These are phyloP conservation scores for Crucihimalaya himalaica DNA, from an alignment of 345 rosid genomes.

Conservation along the genomic window DNA sequence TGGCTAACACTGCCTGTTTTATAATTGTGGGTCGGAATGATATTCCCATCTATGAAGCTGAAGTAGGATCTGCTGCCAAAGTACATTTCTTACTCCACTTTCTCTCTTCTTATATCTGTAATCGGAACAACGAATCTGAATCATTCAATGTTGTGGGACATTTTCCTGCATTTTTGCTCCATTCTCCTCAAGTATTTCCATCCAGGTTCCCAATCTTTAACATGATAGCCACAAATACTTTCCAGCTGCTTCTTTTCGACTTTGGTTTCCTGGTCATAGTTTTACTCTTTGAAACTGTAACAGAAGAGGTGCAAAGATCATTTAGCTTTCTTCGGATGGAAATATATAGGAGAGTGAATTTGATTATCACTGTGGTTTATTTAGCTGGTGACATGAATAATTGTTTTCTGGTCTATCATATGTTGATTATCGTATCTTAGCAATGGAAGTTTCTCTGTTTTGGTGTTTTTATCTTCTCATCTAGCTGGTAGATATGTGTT, in stretches of 20 bases:
- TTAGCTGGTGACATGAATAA: not conserved
- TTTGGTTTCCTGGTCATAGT: not conserved
- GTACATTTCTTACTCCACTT: constrained; percentile 42
- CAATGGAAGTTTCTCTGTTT: not conserved
- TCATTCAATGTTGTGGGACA: not conserved
- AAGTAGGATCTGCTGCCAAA: constrained; percentile 89
- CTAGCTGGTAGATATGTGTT: constrained; percentile 13
- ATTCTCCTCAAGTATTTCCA: not conserved
- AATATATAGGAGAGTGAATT: not conserved
- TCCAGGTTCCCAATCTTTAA: not conserved
- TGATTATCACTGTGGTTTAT: not conserved
- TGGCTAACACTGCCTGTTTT: constrained; percentile 92
- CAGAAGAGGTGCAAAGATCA: not conserved
- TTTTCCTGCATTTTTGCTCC: not conserved
- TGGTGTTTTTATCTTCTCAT: not conserved
- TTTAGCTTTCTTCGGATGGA: not conserved
- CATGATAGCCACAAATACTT: not conserved
- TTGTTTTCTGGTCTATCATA: not conserved
- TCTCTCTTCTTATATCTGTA: not conserved
- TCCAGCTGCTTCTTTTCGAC: not conserved
- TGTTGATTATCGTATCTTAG: not conserved
- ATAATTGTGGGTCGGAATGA: constrained; percentile 87
- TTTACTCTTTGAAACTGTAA: constrained; percentile 1
- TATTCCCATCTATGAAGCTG: constrained; percentile 96
- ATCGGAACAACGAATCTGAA: not conserved